Conservation (phyloP, 257 asterid genomes). For the Fraxinus cuspidata region DNA sequence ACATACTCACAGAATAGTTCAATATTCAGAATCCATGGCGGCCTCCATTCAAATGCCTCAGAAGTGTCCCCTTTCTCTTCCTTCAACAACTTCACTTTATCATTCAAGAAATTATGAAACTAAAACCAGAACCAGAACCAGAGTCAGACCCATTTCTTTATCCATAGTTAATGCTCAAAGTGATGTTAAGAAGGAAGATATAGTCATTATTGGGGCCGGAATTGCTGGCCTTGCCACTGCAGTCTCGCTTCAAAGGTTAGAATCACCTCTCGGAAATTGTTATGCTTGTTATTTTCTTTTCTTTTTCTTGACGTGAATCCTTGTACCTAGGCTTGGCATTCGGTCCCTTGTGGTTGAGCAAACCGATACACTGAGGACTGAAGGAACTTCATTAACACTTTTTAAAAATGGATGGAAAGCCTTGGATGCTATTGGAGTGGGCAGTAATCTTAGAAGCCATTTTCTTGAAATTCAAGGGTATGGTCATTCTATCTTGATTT, state of each 20-base stretch:
- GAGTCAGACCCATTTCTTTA: slow-evolving; percentile 28
- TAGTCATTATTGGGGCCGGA: slow-evolving; percentile 87
- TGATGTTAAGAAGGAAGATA: slow-evolving; percentile 49
- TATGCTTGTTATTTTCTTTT: not conserved
- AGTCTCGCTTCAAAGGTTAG: slow-evolving; percentile 66
- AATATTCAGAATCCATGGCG: slow-evolving; percentile 27
- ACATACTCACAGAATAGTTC: not conserved
- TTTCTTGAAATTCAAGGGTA: slow-evolving; percentile 88
- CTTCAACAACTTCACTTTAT: slow-evolving; percentile 1
- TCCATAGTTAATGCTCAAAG: slow-evolving; percentile 24
- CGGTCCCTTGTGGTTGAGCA: slow-evolving; percentile 75
- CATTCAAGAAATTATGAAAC: not conserved
- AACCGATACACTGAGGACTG: slow-evolving; percentile 69
- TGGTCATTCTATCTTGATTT: not conserved
- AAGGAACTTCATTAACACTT: slow-evolving; percentile 77
- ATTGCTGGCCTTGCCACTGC: slow-evolving; percentile 93
- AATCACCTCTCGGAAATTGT: not conserved
- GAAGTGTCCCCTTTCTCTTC: slow-evolving; percentile 19
- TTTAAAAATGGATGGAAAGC: slow-evolving; percentile 91
- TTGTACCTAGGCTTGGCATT: slow-evolving; percentile 60
- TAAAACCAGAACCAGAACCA: slow-evolving; percentile 14
- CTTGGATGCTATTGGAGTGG: slow-evolving; percentile 86
- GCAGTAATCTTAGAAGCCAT: slow-evolving; percentile 59
- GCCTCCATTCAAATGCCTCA: slow-evolving; percentile 17
- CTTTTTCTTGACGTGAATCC: not conserved